Evolutionary conservation across 2,329 filamentous ascomycete species (phyloP).

Genomic region (Aspergillus sp.): DNA sequence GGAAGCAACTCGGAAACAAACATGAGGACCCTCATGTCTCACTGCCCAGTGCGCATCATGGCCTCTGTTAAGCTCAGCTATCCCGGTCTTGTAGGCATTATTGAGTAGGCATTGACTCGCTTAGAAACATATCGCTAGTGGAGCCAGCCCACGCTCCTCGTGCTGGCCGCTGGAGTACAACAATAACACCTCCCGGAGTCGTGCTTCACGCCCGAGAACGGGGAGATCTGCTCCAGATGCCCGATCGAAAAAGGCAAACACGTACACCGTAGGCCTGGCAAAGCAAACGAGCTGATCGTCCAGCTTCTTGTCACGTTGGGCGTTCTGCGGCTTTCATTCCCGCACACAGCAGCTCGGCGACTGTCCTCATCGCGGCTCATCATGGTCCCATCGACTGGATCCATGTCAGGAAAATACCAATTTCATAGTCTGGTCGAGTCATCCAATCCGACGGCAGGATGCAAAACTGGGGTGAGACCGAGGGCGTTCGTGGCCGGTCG

Average conservation of each 20-base stretch:
- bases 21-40: too few species aligned
- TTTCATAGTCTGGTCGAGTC: too few species aligned
- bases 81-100: background rate
- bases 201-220: background rate
- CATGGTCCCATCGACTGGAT: too few species aligned
- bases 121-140: background rate
- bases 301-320: background rate
- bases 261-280: background rate
- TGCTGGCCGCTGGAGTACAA: background rate
- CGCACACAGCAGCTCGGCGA: background rate
- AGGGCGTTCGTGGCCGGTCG: too few species aligned
- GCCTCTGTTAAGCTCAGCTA: background rate
- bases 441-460: too few species aligned
- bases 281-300: background rate
- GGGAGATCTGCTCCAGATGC: background rate
- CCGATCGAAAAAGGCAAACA: background rate
- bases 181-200: background rate
- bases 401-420: too few species aligned
- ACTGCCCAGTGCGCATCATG: too few species aligned
- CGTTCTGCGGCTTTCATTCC: background rate
- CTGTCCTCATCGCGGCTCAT: background rate
- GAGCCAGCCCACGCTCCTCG: background rate
- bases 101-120: too few species aligned
- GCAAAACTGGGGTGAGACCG: too few species aligned
- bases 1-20: too few species aligned